Evolutionary conservation across 352 stramenopile genomes (phyloP), one percentile per base, ranked within the genome.

Genomic region (Blastocystis sp.): DNA sequence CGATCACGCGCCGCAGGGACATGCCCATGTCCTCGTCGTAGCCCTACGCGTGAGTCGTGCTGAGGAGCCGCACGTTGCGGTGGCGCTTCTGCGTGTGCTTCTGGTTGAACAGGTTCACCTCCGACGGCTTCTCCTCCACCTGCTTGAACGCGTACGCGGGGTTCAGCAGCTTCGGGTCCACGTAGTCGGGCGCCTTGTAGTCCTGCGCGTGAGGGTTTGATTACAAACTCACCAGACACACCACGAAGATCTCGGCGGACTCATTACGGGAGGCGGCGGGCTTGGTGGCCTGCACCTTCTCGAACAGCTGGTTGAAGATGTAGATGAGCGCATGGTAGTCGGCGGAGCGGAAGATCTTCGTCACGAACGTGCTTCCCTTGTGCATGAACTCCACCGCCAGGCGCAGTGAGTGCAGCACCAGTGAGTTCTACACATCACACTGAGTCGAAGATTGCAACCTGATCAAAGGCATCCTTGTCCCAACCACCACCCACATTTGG

Each of bases 211-310:
- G 6, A 81, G 11, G 63, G 10, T 11, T 14, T 11, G n/a, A 9
- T 65, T 7, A 40, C 7, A 74, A 4, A 68, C 60, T 28, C n/a
- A 81, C 71, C 87, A 95, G 91, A 90, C 96, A 98, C 0, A 99
- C 94, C 21, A 99, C 95, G 91, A 99, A 99, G 90, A 99, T 99
- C 92, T 99, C 97, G n/a, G 97, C 97, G 11, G 95, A 98, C 89
- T 99, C 96, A 89, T 95, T 96, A 91, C 97, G 94, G 79, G 94
- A 98, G 10, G 95, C 97, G 48, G 96, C 92, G n/a, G 97, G 97
- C 92, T 99, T 99, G 68, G 98, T 98, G 0, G 95, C 96, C 89
- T 96, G 94, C 11, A 99, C 96, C 62, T 95, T 95, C 89, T 97
- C 94, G 91, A 99, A 99, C 6, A 99, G 93, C 91, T 99, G 96